Conservation (phyloP, 768 basidiomycete species). For the Pholiota molesta region DNA sequence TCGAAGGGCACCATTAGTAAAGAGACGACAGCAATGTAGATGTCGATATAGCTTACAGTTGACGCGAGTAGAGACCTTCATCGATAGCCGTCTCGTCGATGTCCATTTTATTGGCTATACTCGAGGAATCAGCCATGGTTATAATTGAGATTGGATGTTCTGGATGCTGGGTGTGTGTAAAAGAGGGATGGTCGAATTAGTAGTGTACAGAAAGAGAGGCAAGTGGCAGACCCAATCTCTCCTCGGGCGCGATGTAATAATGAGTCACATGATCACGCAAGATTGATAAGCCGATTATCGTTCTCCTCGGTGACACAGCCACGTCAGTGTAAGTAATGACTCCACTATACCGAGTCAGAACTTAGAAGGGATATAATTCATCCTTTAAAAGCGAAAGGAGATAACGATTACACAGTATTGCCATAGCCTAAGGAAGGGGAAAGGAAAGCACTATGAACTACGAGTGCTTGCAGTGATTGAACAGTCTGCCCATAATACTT, state of each 20-base stretch:
- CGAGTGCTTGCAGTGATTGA: no score
- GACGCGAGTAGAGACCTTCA: constrained; percentile 92
- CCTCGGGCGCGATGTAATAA: constrained; percentile 24
- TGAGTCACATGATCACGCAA: constrained; percentile 20
- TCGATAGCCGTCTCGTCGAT: constrained; percentile 88
- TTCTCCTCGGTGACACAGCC: neutral
- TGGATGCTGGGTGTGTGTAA: constrained; percentile 17
- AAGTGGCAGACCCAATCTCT: constrained; percentile 5
- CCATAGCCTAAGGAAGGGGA: no score
- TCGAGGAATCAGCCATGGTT: constrained; percentile 41
- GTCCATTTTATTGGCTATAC: constrained; percentile 65
- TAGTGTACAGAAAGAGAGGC: constrained; percentile 5
- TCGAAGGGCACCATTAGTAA: constrained; percentile 2
- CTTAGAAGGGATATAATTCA: no score
- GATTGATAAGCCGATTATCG: constrained; percentile 21
- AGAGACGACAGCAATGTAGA: neutral
- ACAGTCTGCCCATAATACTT: no score
- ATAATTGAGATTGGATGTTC: neutral
- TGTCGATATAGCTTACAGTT: constrained; percentile 63
- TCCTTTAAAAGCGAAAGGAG: no score
- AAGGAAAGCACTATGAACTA: no score
- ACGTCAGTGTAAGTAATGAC: no score
- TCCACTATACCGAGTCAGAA: no score
- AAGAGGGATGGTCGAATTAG: constrained; percentile 2
- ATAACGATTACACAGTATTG: no score